Conservation (phyloP, 2,329 filamentous ascomycete species). For the Ploettnerulaceae sp. region DNA sequence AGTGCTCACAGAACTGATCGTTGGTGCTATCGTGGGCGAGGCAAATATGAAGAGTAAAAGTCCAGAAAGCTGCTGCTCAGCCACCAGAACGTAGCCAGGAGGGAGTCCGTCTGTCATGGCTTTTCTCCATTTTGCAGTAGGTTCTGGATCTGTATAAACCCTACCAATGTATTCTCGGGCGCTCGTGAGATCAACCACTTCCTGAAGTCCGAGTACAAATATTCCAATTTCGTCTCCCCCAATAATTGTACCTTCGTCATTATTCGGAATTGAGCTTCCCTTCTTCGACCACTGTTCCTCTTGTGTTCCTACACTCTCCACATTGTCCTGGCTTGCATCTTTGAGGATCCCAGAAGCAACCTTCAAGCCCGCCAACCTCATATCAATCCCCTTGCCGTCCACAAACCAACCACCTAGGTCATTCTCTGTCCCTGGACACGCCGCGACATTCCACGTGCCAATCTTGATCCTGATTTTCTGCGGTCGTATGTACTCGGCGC, state of each 20-base stretch:
- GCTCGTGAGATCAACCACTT: constrained; percentile 81
- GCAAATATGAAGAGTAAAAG: constrained; percentile 82
- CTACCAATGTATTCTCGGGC: constrained; percentile 70
- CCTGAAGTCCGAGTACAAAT: constrained; percentile 87
- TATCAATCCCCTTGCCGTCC: constrained; percentile 64
- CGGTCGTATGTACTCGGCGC: constrained; percentile 71
- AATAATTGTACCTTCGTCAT: constrained; percentile 38
- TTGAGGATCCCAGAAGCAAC: constrained; percentile 38
- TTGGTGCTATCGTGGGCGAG: constrained; percentile 67
- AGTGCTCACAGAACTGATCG: constrained; percentile 76
- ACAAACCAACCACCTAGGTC: constrained; percentile 90
- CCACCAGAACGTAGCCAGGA: constrained; percentile 67
- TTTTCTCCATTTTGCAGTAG: constrained; percentile 74
- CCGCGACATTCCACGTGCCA: constrained; percentile 92
- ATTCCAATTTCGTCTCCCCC: constrained; percentile 71
- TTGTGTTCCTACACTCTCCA: constrained; percentile 43
- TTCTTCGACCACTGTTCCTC: constrained; percentile 42
- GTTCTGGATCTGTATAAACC: constrained; percentile 66
- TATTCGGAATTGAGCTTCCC: constrained; percentile 42
- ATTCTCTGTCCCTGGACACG: constrained; percentile 76
- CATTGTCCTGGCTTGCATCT: constrained; percentile 31
- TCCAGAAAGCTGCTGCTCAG: constrained; percentile 81
- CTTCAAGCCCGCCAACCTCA: constrained; percentile 53
- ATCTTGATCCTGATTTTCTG: constrained; percentile 79
- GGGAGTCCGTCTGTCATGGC: constrained; percentile 72